Percentiles rank a stretch among this genome's conserved stretches.
phyloP scores from a whole-genome alignment of 2,329 filamentous ascomycete species.

The Botrytis medusae region DNA sequence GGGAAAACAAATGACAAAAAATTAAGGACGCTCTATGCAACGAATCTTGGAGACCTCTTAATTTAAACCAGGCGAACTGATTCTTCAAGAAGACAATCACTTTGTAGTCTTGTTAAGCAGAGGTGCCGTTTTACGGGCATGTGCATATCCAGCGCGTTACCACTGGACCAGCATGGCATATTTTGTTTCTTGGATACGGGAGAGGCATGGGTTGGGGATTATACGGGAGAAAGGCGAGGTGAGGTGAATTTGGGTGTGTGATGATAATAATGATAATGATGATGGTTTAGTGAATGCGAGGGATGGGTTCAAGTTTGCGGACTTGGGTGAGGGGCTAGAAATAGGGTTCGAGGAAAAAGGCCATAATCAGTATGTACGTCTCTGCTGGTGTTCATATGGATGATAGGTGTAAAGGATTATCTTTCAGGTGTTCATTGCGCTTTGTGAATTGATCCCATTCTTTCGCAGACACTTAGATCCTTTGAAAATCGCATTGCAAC shows the following conservation, averaged over 20 bases:
- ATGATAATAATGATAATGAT: background rate
- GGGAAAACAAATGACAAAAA: background rate
- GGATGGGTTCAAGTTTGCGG: background rate
- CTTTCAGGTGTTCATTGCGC: background rate
- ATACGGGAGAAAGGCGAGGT: background rate
- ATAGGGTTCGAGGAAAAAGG: background rate
- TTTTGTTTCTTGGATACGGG: background rate
- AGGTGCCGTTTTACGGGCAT: background rate
- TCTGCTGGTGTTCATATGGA: background rate
- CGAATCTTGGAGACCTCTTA: background rate
- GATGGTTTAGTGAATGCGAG: background rate
- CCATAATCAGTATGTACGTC: background rate
- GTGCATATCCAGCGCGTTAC: background rate
- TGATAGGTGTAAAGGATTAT: background rate
- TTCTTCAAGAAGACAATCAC: background rate
- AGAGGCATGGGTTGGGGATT: background rate
- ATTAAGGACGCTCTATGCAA: slow-evolving; percentile 1
- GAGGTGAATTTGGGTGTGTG: background rate
- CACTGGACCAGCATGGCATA: background rate
- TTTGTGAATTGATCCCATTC: background rate
- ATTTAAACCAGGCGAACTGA: background rate
- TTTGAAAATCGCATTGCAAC: background rate
- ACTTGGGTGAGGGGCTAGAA: background rate
- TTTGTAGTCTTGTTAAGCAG: background rate
- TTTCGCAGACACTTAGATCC: background rate